These are phyloP conservation scores for Sporothrix globosa DNA, from an alignment of 2,329 filamentous ascomycete species.

Conservation along the genomic window DNA sequence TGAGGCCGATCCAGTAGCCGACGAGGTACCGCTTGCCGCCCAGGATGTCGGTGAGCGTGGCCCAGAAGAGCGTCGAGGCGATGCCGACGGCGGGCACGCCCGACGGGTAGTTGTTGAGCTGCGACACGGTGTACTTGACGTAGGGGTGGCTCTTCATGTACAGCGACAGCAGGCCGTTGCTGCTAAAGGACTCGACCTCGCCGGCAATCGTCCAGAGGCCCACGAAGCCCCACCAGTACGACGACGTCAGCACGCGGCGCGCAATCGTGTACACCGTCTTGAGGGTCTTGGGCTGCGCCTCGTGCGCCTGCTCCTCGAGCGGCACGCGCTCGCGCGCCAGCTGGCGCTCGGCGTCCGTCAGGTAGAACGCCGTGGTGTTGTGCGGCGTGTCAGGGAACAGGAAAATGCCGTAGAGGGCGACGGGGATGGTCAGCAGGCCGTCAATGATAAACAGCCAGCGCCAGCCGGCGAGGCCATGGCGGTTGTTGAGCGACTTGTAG, in stretches of 20 bases:
- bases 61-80: conserved; percentile 68
- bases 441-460: conserved; percentile 58
- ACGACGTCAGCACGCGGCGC: conserved; percentile 60
- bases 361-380: conserved; percentile 55
- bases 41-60: conserved; percentile 67
- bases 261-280: conserved; percentile 39
- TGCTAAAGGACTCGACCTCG: conserved; percentile 70
- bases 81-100: conserved; percentile 62
- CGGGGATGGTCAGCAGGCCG: conserved; percentile 59
- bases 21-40: conserved; percentile 67
- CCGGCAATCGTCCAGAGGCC: conserved; percentile 71
- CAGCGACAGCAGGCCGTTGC: conserved; percentile 60
- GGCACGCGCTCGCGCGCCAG: conserved; percentile 48
- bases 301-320: conserved; percentile 47
- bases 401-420: conserved; percentile 59
- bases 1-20: conserved; percentile 68
- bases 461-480: conserved; percentile 58
- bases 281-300: background rate
- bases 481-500: conserved; percentile 50
- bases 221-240: conserved; percentile 69
- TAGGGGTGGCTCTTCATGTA: conserved; percentile 55
- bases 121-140: conserved; percentile 49
- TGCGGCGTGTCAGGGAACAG: conserved; percentile 58
- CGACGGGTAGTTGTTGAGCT: conserved; percentile 61
- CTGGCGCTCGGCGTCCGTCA: conserved; percentile 45